Evolutionary conservation across 495 filamentous ascomycete genomes (phyloP), one percentile per base, ranked within the genome.

Genomic region (Rusavskia elegans): DNA sequence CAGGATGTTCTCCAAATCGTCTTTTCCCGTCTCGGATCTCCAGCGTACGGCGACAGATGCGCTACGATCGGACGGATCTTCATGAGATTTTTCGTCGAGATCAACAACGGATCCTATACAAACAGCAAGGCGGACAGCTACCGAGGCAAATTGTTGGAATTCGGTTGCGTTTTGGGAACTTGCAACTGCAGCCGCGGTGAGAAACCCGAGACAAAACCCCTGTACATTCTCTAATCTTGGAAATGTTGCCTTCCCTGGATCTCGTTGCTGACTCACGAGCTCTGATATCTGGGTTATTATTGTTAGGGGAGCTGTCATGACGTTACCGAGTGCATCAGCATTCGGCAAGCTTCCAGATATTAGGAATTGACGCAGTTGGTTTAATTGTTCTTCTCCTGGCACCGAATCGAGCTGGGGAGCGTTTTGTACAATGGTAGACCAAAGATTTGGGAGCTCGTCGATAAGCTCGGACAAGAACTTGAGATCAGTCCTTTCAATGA

Each of bases 51-150:
- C 49, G 9, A 68, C 38, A 10, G 65, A 62, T 20, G 48, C 53
- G 13, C 50, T 25, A 48, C 36, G 23, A 51, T 53, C 37, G 3
- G 37, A 16, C 32, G 48, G 38, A 45, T 23, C 27, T 21, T 51
- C 23, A 8, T 30, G 29, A 30, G 36, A 45, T 17, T 16, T 51
- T 36, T 65, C 64, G 40, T 69, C 58, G 20, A 55, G 57, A 56
- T 73, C 71, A 14, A 75, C 62, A 11, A 66, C 54, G 14, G 61
- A 56, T 1, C 68, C 68, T 30, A 69, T 53, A 37, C 64, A 69
- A 1, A 64, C 48, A 27, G 68, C 68, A 16, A 73, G 55, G 5
- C 66, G 66, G 8, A 71, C 17, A n/a, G 62, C 61, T 0, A 46
- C 57, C 9, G 61, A 57, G 1, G 54, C 59, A 48, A 61, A 49